phyloP scores from a whole-genome alignment of 2,329 filamentous ascomycete genomes.

The Paecilomyces dactylethromorphus region DNA sequence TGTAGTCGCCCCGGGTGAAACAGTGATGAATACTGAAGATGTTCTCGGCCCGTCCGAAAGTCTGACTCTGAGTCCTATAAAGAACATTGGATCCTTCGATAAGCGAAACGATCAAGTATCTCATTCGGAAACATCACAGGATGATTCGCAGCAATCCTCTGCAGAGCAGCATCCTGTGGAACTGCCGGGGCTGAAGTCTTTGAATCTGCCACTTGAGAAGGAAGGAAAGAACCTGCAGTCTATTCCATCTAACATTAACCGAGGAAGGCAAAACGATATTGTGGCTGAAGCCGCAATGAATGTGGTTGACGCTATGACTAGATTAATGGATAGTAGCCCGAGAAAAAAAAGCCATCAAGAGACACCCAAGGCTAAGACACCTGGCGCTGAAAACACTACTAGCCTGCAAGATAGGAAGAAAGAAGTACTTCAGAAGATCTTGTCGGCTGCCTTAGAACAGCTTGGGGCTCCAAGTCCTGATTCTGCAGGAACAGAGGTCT shows the following conservation, averaged over 20 bases:
- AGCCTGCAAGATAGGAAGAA: conserved; percentile 20
- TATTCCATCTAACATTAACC: conserved; percentile 2
- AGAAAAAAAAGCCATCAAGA: conserved; percentile 13
- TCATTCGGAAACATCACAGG: neutral
- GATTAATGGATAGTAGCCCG: conserved; percentile 21
- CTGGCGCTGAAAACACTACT: conserved; percentile 9
- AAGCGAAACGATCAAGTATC: neutral
- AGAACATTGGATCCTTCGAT: neutral
- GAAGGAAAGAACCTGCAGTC: neutral
- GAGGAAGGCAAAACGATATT: conserved; percentile 13
- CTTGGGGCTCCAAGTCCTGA: conserved; percentile 6
- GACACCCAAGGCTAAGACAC: conserved; percentile 13
- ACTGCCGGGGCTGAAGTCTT: conserved; percentile 6
- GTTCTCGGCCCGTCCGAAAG: conserved; percentile 3
- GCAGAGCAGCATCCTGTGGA: conserved; percentile 6
- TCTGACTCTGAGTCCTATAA: conserved; percentile 5
- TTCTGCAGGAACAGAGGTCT: neutral
- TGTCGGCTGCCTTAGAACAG: conserved; percentile 21
- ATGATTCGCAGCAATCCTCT: neutral
- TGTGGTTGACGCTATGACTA: conserved; percentile 27
- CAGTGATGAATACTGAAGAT: neutral
- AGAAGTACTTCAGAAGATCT: conserved; percentile 25
- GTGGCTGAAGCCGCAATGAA: conserved; percentile 23
- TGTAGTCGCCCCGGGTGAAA: conserved; percentile 2
- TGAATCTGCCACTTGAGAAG: conserved; percentile 5